Conservation (phyloP, 805 yeast species). For the Peterozyma xylosa region DNA sequence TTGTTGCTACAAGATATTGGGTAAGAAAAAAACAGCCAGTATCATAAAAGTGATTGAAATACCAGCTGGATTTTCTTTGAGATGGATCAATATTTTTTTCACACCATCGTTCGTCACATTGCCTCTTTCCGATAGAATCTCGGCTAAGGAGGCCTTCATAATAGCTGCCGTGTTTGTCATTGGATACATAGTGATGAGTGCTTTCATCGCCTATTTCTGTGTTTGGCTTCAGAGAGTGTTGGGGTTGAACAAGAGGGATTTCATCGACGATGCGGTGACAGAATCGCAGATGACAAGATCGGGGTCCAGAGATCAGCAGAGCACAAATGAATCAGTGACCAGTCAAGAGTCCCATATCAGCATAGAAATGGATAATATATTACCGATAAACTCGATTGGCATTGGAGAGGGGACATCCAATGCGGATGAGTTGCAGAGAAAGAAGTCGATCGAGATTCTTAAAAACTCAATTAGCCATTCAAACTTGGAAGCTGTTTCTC, state of each 20-base stretch:
- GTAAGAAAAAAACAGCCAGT: constrained; percentile 21
- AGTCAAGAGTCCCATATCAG: constrained; percentile 1
- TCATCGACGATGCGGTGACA: constrained; percentile 4
- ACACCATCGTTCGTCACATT: constrained; percentile 70
- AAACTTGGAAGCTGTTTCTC: background rate
- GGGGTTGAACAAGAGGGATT: constrained; percentile 9
- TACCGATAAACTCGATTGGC: background rate
- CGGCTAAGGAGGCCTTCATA: constrained; percentile 61
- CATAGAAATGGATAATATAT: constrained; percentile 6
- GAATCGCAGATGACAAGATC: background rate
- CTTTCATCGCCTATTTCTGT: constrained; percentile 41
- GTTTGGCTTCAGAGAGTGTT: constrained; percentile 29
- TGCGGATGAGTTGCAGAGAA: background rate
- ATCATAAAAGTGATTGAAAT: constrained; percentile 35
- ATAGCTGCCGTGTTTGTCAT: constrained; percentile 68
- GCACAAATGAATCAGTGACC: background rate
- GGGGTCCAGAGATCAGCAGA: background rate
- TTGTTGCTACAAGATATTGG: constrained; percentile 26
- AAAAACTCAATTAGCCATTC: background rate
- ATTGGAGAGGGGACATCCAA: background rate
- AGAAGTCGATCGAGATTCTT: background rate
- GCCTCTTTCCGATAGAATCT: constrained; percentile 59
- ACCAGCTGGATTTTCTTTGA: constrained; percentile 60
- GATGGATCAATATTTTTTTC: constrained; percentile 76
- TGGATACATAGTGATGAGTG: constrained; percentile 51